Evolutionary conservation across 495 filamentous ascomycete species (phyloP), one percentile per base, ranked within the genome.

Genomic region (Bacidia rubella): DNA sequence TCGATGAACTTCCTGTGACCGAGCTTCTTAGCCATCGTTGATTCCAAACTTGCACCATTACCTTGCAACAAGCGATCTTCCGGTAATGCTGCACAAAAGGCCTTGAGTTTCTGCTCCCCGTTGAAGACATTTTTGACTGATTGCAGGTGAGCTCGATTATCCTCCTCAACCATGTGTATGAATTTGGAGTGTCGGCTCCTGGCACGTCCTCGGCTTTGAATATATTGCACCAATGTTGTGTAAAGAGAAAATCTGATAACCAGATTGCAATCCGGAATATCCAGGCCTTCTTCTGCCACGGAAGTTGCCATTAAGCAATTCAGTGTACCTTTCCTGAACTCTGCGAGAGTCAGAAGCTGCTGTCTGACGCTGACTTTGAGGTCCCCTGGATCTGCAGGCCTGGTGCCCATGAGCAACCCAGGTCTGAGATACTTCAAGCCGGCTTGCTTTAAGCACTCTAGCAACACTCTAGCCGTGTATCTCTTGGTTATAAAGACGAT

Each of bases 191-290:
- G 71, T 1, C 66, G 59, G 60, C 85, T 83, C 10, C 92, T 76
- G 41, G 92, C 92, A 56, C 92, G 76, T n/a, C 92, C 92, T 32
- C 89, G 76, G 19, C 90, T 96, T 64, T 98, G 92, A 17, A 98
- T 83, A 64, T 96, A 97, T 62, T 94, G 87, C 52, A 98, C 97
- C 63, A 95, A 71, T 0, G 92, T 95, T 10, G 76, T 65, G 65
- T 89, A 95, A n/a, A 95, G 74, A 64, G 96, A 83, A 61, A 96
- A 98, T 69, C 82, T 75, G 47, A 98, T 77, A 21, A 98, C 79
- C 12, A 93, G 66, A 57, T 95, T 96, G 73, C 92, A 98, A 58
- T 95, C 87, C 0, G 90, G 90, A 42, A 97, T 90, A 66, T 98
- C 92, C 27, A 98, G 77, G 3, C 92, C 92, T 66, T 98, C 92